Evolutionary conservation across 495 filamentous ascomycete species (phyloP).

Genomic region (Tuber magnatum): DNA sequence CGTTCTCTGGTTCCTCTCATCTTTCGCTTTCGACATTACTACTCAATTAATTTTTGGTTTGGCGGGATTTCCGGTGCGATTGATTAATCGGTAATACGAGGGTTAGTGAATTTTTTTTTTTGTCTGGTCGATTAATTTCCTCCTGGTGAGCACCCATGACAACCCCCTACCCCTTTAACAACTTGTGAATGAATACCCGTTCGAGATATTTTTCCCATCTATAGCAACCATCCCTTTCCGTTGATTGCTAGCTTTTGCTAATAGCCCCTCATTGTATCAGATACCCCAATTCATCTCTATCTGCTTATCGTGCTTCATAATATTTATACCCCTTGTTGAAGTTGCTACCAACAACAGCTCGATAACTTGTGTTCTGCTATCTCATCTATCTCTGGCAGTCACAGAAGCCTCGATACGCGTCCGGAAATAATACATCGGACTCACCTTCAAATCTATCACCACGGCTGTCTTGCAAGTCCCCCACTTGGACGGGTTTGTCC

Average conservation of each 20-base stretch:
- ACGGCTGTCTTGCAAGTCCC: constrained; percentile 39
- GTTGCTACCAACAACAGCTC: neutral
- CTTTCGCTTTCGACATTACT: constrained; percentile 9
- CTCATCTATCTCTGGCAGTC: constrained; percentile 13
- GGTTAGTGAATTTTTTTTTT: constrained; percentile 24
- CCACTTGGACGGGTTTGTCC: constrained; percentile 40
- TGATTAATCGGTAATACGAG: constrained; percentile 17
- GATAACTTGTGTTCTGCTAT: neutral
- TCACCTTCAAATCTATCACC: constrained; percentile 36
- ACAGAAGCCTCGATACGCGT: constrained; percentile 26
- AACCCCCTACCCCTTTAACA: constrained; percentile 20
- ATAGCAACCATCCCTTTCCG: constrained; percentile 5
- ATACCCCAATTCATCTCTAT: constrained; percentile 21
- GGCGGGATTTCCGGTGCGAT: constrained; percentile 10
- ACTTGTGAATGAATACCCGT: constrained; percentile 5
- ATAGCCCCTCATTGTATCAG: constrained; percentile 27
- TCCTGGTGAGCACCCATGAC: constrained; percentile 28
- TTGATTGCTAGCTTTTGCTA: constrained; percentile 27
- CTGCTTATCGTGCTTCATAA: neutral
- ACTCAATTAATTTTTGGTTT: constrained; percentile 8
- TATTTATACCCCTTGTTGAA: neutral
- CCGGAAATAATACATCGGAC: constrained; percentile 37
- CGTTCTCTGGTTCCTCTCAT: constrained; percentile 29
- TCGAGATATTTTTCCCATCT: constrained; percentile 3
- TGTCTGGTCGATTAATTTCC: constrained; percentile 34